Percentiles rank a stretch among this genome's conserved stretches.
phyloP scores from a whole-genome alignment of 1,139 yeast genomes.

The Blastobotrys elegans region DNA sequence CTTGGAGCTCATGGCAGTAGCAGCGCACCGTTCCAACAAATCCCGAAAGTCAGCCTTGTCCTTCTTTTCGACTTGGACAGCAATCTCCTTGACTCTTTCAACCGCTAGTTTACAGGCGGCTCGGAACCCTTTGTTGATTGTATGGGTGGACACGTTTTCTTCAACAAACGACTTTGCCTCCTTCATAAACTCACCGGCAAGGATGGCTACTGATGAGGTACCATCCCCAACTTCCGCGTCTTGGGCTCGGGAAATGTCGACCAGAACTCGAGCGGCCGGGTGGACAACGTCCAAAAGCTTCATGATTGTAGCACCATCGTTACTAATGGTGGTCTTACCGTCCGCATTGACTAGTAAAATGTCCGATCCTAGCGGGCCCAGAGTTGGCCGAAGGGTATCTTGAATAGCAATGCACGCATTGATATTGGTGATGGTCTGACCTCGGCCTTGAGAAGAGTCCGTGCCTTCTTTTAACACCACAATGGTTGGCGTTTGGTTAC shows the following conservation, averaged over 20 bases:
- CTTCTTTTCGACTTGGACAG: conserved; percentile 54
- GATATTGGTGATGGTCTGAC: conserved; percentile 90
- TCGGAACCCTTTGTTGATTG: conserved; percentile 82
- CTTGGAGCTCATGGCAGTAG: conserved; percentile 96
- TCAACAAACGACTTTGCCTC: conserved; percentile 88
- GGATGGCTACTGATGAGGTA: conserved; percentile 88
- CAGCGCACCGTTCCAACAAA: conserved; percentile 85
- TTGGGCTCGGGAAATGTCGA: conserved; percentile 92
- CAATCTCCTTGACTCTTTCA: conserved; percentile 63
- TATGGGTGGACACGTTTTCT: conserved; percentile 90
- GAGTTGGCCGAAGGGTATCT: conserved; percentile 88
- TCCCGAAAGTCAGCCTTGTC: conserved; percentile 53
- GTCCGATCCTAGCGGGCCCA: conserved; percentile 97
- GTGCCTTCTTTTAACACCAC: conserved; percentile 98
- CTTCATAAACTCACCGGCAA: conserved; percentile 91
- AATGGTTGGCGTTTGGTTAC: conserved; percentile 91
- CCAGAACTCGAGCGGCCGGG: conserved; percentile 95
- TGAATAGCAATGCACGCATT: conserved; percentile 97
- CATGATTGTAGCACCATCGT: conserved; percentile 96
- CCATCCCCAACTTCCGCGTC: conserved; percentile 99
- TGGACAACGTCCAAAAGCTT: conserved; percentile 92
- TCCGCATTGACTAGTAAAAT: conserved; percentile 76
- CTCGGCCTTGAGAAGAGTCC: conserved; percentile 92
- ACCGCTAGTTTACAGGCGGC: conserved; percentile 77
- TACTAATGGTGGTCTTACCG: conserved; percentile 90